Base-by-base conservation (phyloP, 306 rosid genomes). In the Trifolium fragiferum region DNA sequence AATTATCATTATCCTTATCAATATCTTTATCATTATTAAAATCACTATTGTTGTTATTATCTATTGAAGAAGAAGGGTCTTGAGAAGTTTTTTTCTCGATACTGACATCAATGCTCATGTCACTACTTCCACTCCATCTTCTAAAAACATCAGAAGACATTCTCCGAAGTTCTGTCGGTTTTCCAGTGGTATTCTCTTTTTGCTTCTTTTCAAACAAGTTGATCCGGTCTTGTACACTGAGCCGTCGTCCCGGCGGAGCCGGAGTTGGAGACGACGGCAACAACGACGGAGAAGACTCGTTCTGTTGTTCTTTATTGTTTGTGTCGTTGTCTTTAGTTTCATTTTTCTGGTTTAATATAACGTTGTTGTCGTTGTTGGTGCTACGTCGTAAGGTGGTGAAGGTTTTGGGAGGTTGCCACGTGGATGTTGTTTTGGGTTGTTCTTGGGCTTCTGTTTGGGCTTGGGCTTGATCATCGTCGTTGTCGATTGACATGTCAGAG, bases 401-500 rank as follows among this genome's bases (percentile, higher is more conserved):
- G 43, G 87, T 72, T 78, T 85, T 84, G 58, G 81, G 81, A 9
- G 76, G 88, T 72, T 86, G 93, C 87, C 90, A 89, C 46, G 87
- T 85, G 96, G 66, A 46, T 8, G 76, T 18, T 13, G 76, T 27
- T 27, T 77, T 70, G 6, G 12, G 55, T 55, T 65, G 53, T 0
- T 57, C 62, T 37, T 38, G 73, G 66, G 55, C 63, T 43, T 62
- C 51, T 12, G 0, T 0, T 37, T 75, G 80, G 73, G 51, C 47
- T 37, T 59, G 81, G 20, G 69, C 33, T 32, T 74, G 72, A 84
- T 40, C 7, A 8, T 70, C 77, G 25, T 91, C 97, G 70, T 90
- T 91, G 60, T 90, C 99, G 51, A 92, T 92, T 33, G 99, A 95
- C 98, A 95, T 95, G 81, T 95, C 99, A 3, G 99, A 95, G 49